Conservation (phyloP, 2,329 filamentous ascomycete species). For the Curvularia sp. region DNA sequence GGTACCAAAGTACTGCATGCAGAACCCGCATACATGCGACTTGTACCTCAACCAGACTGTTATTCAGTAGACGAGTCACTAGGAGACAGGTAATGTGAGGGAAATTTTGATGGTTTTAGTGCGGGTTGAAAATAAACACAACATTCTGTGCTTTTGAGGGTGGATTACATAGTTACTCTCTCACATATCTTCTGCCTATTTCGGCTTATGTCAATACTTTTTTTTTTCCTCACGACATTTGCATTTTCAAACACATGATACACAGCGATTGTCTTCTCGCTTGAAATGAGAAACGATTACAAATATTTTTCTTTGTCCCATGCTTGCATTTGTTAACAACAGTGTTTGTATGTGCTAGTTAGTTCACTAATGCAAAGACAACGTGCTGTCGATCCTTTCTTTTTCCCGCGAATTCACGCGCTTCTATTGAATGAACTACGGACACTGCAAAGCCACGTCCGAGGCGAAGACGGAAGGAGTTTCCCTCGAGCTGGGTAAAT, state of each 20-base stretch:
- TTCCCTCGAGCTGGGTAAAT: background rate
- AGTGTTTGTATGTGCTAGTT: too few relatives aligned
- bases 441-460: background rate
- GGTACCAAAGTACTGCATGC: conserved; percentile 64
- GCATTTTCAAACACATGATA: background rate
- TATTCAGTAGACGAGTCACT: background rate
- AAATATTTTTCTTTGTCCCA: background rate
- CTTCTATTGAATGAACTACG: too few relatives aligned
- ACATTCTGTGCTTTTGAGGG: background rate
- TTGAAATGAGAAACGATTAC: background rate
- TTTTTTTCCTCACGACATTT: background rate
- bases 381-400: too few relatives aligned
- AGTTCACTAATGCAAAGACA: too few relatives aligned
- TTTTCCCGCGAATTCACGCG: too few relatives aligned
- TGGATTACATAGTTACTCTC: background rate
- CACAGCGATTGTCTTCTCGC: background rate
- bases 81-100: background rate
- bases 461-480: background rate
- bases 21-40: conserved; percentile 66
- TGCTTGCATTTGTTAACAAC: too few relatives aligned
- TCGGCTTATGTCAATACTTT: background rate
- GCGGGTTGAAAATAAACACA: background rate
- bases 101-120: background rate
- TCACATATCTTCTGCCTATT: background rate
- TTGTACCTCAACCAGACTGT: conserved; percentile 59